phyloP scores from a whole-genome alignment of 768 basidiomycete genomes.

The Suillus decipiens region DNA sequence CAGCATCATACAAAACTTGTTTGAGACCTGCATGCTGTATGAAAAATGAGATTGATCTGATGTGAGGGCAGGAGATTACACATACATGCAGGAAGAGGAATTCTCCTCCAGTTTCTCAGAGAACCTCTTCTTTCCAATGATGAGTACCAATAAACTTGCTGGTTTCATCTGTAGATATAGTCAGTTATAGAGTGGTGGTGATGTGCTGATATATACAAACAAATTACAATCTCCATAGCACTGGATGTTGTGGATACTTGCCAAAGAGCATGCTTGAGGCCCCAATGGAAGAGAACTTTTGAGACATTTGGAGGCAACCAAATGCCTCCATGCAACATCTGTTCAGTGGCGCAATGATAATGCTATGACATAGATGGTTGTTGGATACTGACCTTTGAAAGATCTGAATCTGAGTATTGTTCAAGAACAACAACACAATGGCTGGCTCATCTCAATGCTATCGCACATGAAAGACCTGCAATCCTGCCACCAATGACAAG shows the following conservation, averaged over 20 bases:
- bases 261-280: constrained; percentile 44
- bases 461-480: too few species aligned
- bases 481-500: too few species aligned
- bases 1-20: constrained; percentile 46
- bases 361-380: background rate
- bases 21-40: constrained; percentile 55
- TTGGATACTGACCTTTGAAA: constrained; percentile 31
- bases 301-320: constrained; percentile 62
- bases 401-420: constrained; percentile 40
- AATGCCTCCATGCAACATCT: constrained; percentile 41
- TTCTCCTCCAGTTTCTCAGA: constrained; percentile 49
- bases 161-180: constrained; percentile 38
- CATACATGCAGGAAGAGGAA: constrained; percentile 52
- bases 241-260: constrained; percentile 30
- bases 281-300: constrained; percentile 57
- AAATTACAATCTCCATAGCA: constrained; percentile 27
- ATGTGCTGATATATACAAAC: constrained; percentile 19
- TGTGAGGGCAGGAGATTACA: constrained; percentile 8
- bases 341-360: constrained; percentile 5
- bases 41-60: constrained; percentile 7
- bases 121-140: constrained; percentile 48
- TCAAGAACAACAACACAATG: constrained; percentile 63
- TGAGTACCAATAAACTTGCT: constrained; percentile 47
- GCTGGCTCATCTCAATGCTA: too few species aligned
- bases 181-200: constrained; percentile 14